phyloP scores from a whole-genome alignment of 176 grass and related monocot genomes.

The Oryza rufipogon region DNA sequence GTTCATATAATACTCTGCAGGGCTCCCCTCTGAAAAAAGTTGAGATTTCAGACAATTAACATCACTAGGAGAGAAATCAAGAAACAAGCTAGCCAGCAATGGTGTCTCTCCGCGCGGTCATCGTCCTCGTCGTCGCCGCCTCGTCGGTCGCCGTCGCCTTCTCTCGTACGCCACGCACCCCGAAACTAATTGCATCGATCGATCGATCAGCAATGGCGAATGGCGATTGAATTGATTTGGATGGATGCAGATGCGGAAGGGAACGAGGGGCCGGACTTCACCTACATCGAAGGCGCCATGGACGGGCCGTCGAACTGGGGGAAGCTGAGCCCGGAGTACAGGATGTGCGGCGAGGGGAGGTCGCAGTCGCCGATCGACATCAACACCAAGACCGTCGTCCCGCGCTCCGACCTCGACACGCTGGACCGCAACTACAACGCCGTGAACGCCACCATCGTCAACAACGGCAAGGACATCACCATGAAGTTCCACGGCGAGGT shows the following conservation, averaged over 20 bases:
- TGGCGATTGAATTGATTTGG: no score
- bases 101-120: background rate
- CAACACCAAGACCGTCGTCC: conserved; percentile 22
- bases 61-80: background rate
- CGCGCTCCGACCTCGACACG: conserved; percentile 16
- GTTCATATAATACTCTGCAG: no score
- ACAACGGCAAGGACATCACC: conserved; percentile 57
- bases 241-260: background rate
- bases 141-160: conserved; percentile 18
- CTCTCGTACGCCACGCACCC: background rate
- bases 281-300: background rate
- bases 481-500: conserved; percentile 42
- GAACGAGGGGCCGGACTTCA: background rate
- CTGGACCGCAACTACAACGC: conserved; percentile 48
- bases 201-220: no score
- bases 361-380: conserved; percentile 83
- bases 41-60: background rate
- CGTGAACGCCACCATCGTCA: conserved; percentile 45
- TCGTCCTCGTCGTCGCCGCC: conserved; percentile 8
- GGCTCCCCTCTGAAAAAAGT: background rate
- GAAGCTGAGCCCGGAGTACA: conserved; percentile 54
- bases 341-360: conserved; percentile 49
- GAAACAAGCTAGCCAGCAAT: background rate
- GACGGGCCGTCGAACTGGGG: conserved; percentile 71
- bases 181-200: no score